Conservation (phyloP, 2,329 filamentous ascomycete species). For the Paracoccidioides lutzii region DNA sequence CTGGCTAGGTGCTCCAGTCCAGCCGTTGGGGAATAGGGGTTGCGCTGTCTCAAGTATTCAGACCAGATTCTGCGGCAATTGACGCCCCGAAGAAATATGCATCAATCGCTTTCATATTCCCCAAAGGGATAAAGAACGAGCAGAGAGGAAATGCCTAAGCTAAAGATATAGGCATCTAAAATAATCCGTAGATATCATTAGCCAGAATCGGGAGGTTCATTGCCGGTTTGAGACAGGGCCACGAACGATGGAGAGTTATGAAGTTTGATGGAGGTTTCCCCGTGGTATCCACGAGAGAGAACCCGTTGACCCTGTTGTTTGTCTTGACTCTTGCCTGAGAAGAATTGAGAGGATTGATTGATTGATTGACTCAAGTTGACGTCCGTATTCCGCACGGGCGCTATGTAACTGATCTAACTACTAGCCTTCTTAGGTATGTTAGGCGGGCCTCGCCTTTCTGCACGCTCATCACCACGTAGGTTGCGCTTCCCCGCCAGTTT, state of each 20-base stretch:
- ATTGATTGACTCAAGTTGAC: too few relatives aligned
- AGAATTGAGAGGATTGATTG: too few relatives aligned
- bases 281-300: neutral
- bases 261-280: constrained; percentile 3
- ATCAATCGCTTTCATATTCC: constrained; percentile 32
- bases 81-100: constrained; percentile 40
- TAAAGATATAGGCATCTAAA: constrained; percentile 29
- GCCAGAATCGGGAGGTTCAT: neutral
- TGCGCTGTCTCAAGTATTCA: constrained; percentile 31
- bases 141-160: constrained; percentile 23
- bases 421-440: too few relatives aligned
- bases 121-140: constrained; percentile 27
- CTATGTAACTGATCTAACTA: too few relatives aligned
- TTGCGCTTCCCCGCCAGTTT: neutral
- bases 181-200: neutral
- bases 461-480: too few relatives aligned
- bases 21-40: neutral
- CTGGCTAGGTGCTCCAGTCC: neutral
- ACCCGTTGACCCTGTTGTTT: neutral
- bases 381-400: too few relatives aligned
- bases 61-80: constrained; percentile 37
- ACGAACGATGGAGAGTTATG: constrained; percentile 4
- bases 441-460: too few relatives aligned
- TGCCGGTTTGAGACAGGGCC: neutral
- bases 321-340: neutral